Percentiles rank a stretch among this genome's conserved stretches.
phyloP scores from a whole-genome alignment of 176 grass and related monocot genomes.

The Paspalum vaginatum region DNA sequence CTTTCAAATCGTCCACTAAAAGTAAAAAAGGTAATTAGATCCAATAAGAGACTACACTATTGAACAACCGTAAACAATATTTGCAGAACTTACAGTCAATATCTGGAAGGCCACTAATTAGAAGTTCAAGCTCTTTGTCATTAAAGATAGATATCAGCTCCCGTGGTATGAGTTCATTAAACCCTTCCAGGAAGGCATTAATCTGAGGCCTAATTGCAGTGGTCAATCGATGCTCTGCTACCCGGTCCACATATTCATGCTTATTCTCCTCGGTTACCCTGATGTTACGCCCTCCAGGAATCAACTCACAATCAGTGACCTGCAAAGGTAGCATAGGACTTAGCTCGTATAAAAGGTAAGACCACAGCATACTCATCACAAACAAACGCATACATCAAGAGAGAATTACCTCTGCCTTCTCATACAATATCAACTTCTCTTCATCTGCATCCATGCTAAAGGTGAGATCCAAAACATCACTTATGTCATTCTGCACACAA shows the following conservation, averaged over 20 bases:
- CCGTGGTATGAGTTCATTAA: conserved; percentile 81
- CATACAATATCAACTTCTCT: conserved; percentile 95
- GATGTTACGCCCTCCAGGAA: conserved; percentile 90
- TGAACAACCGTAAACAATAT: conserved; percentile 3
- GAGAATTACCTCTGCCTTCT: conserved; percentile 70
- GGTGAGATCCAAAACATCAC: conserved; percentile 90
- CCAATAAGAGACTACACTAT: conserved; percentile 9
- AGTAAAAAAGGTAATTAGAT: conserved; percentile 22
- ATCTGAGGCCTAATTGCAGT: conserved; percentile 98
- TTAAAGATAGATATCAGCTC: conserved; percentile 98
- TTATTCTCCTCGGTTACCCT: conserved; percentile 98
- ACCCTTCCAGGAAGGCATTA: conserved; percentile 92
- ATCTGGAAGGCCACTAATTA: conserved; percentile 97
- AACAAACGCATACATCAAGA: background rate
- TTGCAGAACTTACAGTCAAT: conserved; percentile 83
- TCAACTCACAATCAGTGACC: conserved; percentile 98
- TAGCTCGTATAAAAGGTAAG: conserved; percentile 5
- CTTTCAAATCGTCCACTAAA: conserved; percentile 96
- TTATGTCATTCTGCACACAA: conserved; percentile 89
- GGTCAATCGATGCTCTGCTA: conserved; percentile 89
- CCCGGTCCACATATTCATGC: conserved; percentile 89
- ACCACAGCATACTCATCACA: background rate
- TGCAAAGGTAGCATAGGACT: conserved; percentile 46
- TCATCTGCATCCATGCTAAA: conserved; percentile 99
- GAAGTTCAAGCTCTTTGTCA: conserved; percentile 94